Conservation (phyloP, 2,329 filamentous ascomycete species). For the Chaetomiaceae sp. region DNA sequence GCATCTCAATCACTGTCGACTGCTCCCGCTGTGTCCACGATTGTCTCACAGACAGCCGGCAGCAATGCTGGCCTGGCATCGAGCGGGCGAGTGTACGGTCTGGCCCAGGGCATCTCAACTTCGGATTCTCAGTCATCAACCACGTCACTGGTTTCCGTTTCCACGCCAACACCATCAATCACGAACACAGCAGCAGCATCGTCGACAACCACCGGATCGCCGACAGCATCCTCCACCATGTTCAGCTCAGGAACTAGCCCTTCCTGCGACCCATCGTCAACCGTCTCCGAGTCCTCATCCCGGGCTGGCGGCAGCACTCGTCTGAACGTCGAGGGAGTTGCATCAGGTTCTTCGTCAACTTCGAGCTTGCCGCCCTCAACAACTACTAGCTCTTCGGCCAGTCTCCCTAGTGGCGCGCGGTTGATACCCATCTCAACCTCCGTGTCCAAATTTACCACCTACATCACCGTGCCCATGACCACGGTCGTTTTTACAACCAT, state of each 20-base stretch:
- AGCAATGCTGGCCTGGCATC: background rate
- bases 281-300: background rate
- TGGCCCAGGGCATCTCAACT: background rate
- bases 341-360: background rate
- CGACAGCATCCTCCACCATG: too few species aligned
- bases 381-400: background rate
- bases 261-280: background rate
- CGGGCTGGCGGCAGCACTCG: background rate
- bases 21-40: background rate
- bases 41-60: background rate
- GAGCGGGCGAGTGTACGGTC: background rate
- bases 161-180: background rate
- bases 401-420: slow-evolving; percentile 9
- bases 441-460: slow-evolving; percentile 14
- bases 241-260: too few species aligned
- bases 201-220: too few species aligned
- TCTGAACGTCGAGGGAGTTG: background rate
- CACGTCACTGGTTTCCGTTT: background rate
- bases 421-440: slow-evolving; percentile 9
- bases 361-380: background rate
- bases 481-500: slow-evolving; percentile 7
- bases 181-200: too few species aligned
- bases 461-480: slow-evolving; percentile 10
- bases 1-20: background rate
- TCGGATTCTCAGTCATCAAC: background rate